Evolutionary conservation across 2,329 filamentous ascomycete genomes (phyloP).

Genomic region (Lecanicillium sp.): DNA sequence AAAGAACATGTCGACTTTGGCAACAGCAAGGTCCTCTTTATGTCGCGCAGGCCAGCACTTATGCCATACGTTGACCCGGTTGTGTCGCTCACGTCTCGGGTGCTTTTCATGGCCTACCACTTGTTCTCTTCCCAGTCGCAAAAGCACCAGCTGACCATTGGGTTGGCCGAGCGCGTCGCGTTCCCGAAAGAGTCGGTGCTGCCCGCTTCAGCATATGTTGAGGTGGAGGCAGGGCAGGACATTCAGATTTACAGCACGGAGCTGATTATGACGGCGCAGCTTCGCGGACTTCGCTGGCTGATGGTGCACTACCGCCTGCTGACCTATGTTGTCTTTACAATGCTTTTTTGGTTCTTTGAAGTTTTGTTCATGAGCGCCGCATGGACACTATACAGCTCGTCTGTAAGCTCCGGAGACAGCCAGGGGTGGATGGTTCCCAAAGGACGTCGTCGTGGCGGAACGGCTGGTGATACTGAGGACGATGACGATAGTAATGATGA

Average conservation of each 20-base stretch:
- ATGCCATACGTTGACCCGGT: constrained; percentile 71
- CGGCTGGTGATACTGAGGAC: constrained; percentile 7
- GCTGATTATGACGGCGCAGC: constrained; percentile 63
- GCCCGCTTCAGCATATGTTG: constrained; percentile 43
- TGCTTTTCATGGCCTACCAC: constrained; percentile 61
- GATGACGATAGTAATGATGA: constrained; percentile 16
- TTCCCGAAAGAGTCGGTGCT: constrained; percentile 42
- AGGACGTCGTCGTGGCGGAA: constrained; percentile 6
- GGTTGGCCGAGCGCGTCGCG: constrained; percentile 64
- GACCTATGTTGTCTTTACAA: constrained; percentile 60
- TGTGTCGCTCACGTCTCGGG: constrained; percentile 50
- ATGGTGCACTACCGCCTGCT: constrained; percentile 78
- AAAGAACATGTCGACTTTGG: constrained; percentile 27
- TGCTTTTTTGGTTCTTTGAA: constrained; percentile 69
- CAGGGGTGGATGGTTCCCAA: constrained; percentile 7
- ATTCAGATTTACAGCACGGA: constrained; percentile 69
- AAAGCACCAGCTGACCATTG: constrained; percentile 53
- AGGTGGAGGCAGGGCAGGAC: constrained; percentile 59
- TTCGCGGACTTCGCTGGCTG: constrained; percentile 69
- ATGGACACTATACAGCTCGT: constrained; percentile 49
- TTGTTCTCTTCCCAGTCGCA: constrained; percentile 57
- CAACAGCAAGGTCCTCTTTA: constrained; percentile 39
- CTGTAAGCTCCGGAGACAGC: constrained; percentile 14
- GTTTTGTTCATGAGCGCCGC: constrained; percentile 56
- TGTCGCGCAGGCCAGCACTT: constrained; percentile 65